phyloP scores from a whole-genome alignment of 2,329 filamentous ascomycete species.

The Venturia asperata region DNA sequence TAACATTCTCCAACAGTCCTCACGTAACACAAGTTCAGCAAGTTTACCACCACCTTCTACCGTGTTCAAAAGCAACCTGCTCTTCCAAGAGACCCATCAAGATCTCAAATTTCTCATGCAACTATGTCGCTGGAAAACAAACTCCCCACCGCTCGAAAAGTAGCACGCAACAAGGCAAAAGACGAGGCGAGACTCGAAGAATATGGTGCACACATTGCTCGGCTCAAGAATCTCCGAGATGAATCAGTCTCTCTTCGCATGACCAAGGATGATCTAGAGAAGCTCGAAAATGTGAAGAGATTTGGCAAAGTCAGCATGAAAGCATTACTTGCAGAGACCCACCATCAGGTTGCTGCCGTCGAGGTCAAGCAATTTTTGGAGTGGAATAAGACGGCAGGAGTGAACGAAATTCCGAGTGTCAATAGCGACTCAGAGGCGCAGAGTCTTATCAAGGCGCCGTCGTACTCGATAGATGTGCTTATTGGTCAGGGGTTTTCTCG shows the following conservation, averaged over 20 bases:
- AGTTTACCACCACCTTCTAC: background rate
- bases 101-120: background rate
- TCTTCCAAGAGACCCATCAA: no score
- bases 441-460: conserved; percentile 7
- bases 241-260: conserved; percentile 4
- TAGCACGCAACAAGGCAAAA: background rate
- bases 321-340: background rate
- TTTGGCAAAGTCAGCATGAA: conserved; percentile 6
- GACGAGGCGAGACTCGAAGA: background rate
- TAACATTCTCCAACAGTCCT: background rate
- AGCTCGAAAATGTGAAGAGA: conserved; percentile 5
- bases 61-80: background rate
- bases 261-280: conserved; percentile 5
- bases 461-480: conserved; percentile 5
- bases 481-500: conserved; percentile 4
- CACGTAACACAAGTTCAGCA: background rate
- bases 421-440: background rate
- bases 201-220: background rate
- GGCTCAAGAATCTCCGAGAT: background rate
- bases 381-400: conserved; percentile 8
- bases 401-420: background rate
- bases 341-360: background rate
- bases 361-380: conserved; percentile 11
- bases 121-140: background rate
- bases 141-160: conserved; percentile 1